A percentile compares a stretch with the other conserved stretches of the same genome.
Evolutionary conservation across 805 yeast genomes (phyloP).

Genomic region (Wickerhamiella parazyma): DNA sequence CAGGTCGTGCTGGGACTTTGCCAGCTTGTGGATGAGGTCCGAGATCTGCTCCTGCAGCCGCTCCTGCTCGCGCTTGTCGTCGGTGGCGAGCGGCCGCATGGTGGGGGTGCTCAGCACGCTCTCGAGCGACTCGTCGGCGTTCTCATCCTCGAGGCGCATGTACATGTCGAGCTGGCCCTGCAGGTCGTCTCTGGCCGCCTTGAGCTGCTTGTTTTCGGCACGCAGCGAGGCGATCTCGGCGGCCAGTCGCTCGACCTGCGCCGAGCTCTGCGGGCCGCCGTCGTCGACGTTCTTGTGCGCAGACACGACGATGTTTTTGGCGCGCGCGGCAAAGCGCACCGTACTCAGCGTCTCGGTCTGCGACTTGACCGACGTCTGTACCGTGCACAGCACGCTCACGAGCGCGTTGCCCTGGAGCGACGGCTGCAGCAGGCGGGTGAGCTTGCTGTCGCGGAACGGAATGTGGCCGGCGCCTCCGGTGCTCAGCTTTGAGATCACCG

Average conservation of each 20-base stretch:
- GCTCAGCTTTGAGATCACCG: slow-evolving; percentile 76
- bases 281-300: slow-evolving; percentile 36
- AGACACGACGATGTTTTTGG: slow-evolving; percentile 65
- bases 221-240: slow-evolving; percentile 33
- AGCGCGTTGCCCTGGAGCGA: slow-evolving; percentile 79
- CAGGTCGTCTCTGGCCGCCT: slow-evolving; percentile 16
- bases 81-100: background rate
- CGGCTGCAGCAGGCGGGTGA: slow-evolving; percentile 82
- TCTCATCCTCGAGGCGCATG: slow-evolving; percentile 11
- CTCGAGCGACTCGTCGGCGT: slow-evolving; percentile 19
- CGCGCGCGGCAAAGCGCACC: slow-evolving; percentile 81
- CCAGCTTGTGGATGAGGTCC: slow-evolving; percentile 13
- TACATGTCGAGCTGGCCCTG: slow-evolving; percentile 18
- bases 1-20: slow-evolving; percentile 13
- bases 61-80: slow-evolving; percentile 11
- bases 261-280: slow-evolving; percentile 38
- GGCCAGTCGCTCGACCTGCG: slow-evolving; percentile 49
- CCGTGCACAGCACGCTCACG: slow-evolving; percentile 76
- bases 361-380: slow-evolving; percentile 46
- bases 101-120: slow-evolving; percentile 9
- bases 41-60: slow-evolving; percentile 15
- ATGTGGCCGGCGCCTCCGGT: slow-evolving; percentile 45
- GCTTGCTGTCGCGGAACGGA: slow-evolving; percentile 86
- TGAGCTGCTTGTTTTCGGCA: slow-evolving; percentile 11
- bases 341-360: slow-evolving; percentile 77